Evolutionary conservation across 2,329 filamentous ascomycete genomes (phyloP), one percentile per base, ranked within the genome.

Genomic region (Bimuria novae-zelandiae): DNA sequence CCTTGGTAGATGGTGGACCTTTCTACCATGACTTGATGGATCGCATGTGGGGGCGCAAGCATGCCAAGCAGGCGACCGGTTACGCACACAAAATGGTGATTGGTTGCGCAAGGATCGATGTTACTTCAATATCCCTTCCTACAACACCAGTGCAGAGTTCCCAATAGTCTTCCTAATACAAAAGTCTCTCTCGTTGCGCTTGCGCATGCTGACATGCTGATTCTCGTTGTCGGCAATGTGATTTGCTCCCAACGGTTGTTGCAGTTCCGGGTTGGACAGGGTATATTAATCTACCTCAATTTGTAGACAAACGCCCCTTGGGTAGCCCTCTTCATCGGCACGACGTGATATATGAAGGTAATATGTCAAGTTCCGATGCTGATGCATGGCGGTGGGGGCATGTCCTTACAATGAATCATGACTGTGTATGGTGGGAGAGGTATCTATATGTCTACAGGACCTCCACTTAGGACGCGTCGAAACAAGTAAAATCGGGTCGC

Each of bases 1-100:
- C 87, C 87, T 29, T 89, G 84, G 87, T 89, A 66, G 21, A 35
- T 16, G 6, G 12, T n/a, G 25, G 10, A 10, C 25, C 6, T 6
- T 27, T 6, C 5, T 10, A 27, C 5, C 25, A 10, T 5, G 10
- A 27, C 25, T 27, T 10, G 25, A 27, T 10, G 6, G 10, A 5
- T 27, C 6, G 25, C 25, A 27, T 27, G 10, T 27, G 25, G 25
- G 10, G 5, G 10, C 25, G 25, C 25, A 27, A 6, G 25, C 6
- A 27, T n/a, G n/a, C n/a, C n/a, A n/a, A n/a, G n/a, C n/a, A n/a
- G n/a, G n/a, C n/a, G n/a, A n/a, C n/a, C n/a, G n/a, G n/a, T n/a
- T n/a, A n/a, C n/a, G n/a, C n/a, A n/a, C n/a, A n/a, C n/a, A n/a
- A n/a, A n/a, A n/a, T n/a, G n/a, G n/a, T n/a, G n/a, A n/a, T n/a